Percentiles rank a stretch among this genome's conserved stretches.
phyloP scores from a whole-genome alignment of 2,329 filamentous ascomycete genomes.

The Chaetomium strumarium region DNA sequence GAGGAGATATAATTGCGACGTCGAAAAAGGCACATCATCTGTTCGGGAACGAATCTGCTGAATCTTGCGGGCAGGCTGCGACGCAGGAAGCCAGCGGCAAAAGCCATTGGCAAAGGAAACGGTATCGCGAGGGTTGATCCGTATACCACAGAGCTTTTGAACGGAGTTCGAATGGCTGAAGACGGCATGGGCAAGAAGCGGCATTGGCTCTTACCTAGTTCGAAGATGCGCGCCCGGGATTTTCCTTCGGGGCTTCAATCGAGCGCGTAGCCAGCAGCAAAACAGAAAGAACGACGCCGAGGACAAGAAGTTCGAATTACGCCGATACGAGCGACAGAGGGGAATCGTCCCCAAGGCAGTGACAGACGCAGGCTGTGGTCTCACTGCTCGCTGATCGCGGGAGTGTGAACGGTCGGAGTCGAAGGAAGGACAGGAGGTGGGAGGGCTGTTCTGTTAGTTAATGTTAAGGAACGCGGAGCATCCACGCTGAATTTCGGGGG shows the following conservation, averaged over 20 bases:
- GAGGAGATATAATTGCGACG: background rate
- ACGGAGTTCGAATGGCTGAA: background rate
- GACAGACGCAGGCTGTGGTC: conserved; percentile 15
- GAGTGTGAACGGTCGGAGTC: conserved; percentile 21
- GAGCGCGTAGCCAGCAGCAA: background rate
- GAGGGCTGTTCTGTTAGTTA: conserved; percentile 24
- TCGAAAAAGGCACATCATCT: background rate
- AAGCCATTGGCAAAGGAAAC: background rate
- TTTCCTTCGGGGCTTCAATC: conserved; percentile 16
- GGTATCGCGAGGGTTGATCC: background rate
- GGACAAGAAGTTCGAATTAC: conserved; percentile 1
- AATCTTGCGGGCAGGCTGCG: background rate
- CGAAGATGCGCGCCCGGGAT: background rate
- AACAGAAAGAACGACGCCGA: background rate
- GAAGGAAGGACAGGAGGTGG: conserved; percentile 22
- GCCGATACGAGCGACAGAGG: conserved; percentile 10
- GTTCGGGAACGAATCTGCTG: background rate
- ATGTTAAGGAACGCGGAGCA: conserved; percentile 24
- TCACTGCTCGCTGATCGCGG: conserved; percentile 16
- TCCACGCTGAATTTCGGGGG: conserved; percentile 24
- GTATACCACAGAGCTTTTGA: background rate
- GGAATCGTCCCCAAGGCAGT: conserved; percentile 13
- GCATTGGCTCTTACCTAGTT: conserved; percentile 13
- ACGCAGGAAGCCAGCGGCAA: background rate
- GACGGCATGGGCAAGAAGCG: conserved; percentile 4